Conservation (phyloP, 306 rosid species). For the Potentilla sterilis region DNA sequence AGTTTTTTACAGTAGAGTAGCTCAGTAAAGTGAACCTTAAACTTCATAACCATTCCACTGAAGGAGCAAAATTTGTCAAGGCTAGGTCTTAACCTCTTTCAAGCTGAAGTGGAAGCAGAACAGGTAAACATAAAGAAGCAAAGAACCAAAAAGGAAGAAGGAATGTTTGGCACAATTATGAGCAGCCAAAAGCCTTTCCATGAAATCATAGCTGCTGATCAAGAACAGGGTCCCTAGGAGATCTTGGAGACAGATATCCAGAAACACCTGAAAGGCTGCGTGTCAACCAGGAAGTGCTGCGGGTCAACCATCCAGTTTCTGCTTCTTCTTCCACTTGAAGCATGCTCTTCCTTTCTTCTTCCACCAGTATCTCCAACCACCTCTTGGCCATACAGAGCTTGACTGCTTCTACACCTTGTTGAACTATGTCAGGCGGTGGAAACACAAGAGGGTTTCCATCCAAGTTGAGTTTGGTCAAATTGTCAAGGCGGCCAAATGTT, state of each 20-base stretch:
- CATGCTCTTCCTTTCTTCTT: constrained; percentile 69
- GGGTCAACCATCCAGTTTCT: constrained; percentile 67
- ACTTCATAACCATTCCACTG: constrained; percentile 2
- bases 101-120: constrained; percentile 8
- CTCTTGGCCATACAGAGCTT: constrained; percentile 76
- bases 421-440: constrained; percentile 73
- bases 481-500: constrained; percentile 85
- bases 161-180: neutral
- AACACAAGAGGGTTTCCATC: constrained; percentile 79
- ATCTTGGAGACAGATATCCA: constrained; percentile 57
- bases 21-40: constrained; percentile 5
- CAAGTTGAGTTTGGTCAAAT: constrained; percentile 72
- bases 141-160: neutral
- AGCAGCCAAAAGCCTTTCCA: neutral
- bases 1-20: neutral
- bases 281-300: constrained; percentile 90
- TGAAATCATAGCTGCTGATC: constrained; percentile 69
- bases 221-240: constrained; percentile 65
- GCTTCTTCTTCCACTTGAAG: constrained; percentile 48
- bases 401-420: constrained; percentile 67
- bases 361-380: constrained; percentile 67
- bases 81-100: constrained; percentile 5
- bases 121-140: constrained; percentile 9
- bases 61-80: constrained; percentile 12
- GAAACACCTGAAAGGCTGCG: constrained; percentile 44